phyloP scores from a whole-genome alignment of 2,329 filamentous ascomycete genomes.

The Xylaria sp. region DNA sequence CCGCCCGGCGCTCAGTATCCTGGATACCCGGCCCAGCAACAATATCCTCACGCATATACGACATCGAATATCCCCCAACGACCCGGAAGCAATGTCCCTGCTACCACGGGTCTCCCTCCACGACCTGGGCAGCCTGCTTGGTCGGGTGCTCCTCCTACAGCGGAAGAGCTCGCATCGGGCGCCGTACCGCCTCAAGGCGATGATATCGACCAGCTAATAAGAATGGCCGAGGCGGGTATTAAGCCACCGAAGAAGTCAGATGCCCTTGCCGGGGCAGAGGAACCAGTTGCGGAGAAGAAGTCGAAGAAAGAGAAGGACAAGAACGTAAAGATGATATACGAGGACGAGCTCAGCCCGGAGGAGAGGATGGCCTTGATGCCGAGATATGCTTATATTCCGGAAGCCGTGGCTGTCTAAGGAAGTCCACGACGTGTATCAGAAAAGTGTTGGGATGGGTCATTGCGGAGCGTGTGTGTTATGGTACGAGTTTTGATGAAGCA shows the following conservation, averaged over 20 bases:
- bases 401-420: slow-evolving; percentile 22
- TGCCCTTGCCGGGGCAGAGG: slow-evolving; percentile 35
- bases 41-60: slow-evolving; percentile 36
- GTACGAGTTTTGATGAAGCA: not conserved
- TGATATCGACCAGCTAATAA: slow-evolving; percentile 61
- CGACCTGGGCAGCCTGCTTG: slow-evolving; percentile 36
- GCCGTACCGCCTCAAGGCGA: slow-evolving; percentile 45
- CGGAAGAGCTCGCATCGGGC: slow-evolving; percentile 45
- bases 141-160: slow-evolving; percentile 38
- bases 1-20: slow-evolving; percentile 37
- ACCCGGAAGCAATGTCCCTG: slow-evolving; percentile 38
- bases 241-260: slow-evolving; percentile 42
- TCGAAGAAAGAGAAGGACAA: slow-evolving; percentile 63
- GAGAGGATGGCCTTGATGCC: slow-evolving; percentile 79
- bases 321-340: slow-evolving; percentile 71
- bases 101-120: slow-evolving; percentile 40
- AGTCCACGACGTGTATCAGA: slow-evolving; percentile 2
- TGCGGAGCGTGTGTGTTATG: not conserved
- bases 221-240: slow-evolving; percentile 59
- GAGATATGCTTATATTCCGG: slow-evolving; percentile 64
- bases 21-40: slow-evolving; percentile 38
- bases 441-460: not conserved
- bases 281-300: slow-evolving; percentile 54
- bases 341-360: slow-evolving; percentile 76
- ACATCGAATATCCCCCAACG: slow-evolving; percentile 42